Percentiles rank a stretch among this genome's conserved stretches.
Conservation (phyloP, 2,329 filamentous ascomycete species). For the Colletotrichum brevisporum region DNA sequence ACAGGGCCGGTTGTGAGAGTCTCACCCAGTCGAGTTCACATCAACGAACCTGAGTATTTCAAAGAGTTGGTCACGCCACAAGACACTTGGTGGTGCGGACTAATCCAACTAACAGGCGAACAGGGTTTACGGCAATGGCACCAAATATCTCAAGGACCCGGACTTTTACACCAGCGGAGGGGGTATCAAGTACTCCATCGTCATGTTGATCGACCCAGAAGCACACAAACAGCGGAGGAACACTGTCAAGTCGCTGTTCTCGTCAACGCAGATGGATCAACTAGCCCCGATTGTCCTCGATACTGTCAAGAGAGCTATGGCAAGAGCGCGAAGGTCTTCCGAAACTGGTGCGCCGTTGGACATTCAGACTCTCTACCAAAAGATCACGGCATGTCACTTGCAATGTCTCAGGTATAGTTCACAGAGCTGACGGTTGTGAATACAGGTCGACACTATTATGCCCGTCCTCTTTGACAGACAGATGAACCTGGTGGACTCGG, state of each 20-base stretch:
- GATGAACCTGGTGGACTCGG: conserved; percentile 16
- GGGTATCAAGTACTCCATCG: conserved; percentile 29
- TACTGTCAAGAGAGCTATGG: conserved; percentile 11
- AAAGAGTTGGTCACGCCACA: conserved; percentile 5
- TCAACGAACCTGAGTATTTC: conserved; percentile 15
- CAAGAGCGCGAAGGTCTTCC: neutral
- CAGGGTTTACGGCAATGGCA: conserved; percentile 15
- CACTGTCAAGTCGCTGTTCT: conserved; percentile 21
- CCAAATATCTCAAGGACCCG: conserved; percentile 22
- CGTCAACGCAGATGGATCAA: conserved; percentile 16
- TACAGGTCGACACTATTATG: conserved; percentile 12
- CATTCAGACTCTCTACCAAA: conserved; percentile 15
- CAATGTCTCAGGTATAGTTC: neutral
- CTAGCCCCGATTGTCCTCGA: conserved; percentile 9
- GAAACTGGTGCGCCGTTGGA: conserved; percentile 1
- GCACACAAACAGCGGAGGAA: conserved; percentile 16
- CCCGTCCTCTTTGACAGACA: conserved; percentile 16
- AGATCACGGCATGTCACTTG: neutral
- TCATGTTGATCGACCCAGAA: conserved; percentile 30
- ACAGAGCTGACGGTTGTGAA: neutral
- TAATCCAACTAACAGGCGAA: neutral
- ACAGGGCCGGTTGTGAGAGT: conserved; percentile 19
- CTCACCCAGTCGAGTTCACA: conserved; percentile 17
- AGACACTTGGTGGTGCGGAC: too few relatives aligned
- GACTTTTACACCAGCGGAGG: conserved; percentile 26